Percentiles rank a stretch among this genome's conserved stretches.
Conservation (phyloP, 108 stramenopile genomes). For the Schizochytrium sp. region DNA sequence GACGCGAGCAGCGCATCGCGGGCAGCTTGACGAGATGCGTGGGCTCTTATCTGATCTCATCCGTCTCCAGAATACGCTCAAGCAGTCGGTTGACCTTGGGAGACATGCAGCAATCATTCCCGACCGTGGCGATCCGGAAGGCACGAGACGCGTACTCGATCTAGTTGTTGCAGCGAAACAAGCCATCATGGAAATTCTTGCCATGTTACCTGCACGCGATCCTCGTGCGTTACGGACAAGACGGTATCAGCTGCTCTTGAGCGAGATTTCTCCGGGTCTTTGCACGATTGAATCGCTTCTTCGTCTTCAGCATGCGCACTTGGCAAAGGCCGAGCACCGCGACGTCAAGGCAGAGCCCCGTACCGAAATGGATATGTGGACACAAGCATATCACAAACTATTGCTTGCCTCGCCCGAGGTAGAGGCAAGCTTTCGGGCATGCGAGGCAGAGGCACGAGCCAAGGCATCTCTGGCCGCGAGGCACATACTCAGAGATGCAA, state of each 20-base stretch:
- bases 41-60: neutral
- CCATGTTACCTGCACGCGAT: neutral
- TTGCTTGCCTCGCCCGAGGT: neutral
- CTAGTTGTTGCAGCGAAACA: neutral
- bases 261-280: neutral
- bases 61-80: neutral
- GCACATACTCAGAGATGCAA: neutral
- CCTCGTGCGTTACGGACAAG: neutral
- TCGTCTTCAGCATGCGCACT: neutral
- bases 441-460: neutral
- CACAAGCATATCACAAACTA: neutral
- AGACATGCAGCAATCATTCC: neutral
- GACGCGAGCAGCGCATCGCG: neutral
- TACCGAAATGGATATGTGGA: neutral
- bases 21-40: neutral
- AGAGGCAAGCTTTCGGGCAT: neutral
- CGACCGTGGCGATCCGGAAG: neutral
- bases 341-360: neutral
- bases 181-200: neutral
- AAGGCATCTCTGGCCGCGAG: neutral
- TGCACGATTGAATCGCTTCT: neutral
- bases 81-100: neutral
- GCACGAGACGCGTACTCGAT: neutral
- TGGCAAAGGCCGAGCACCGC: neutral
- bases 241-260: neutral